These are phyloP conservation scores for Galeopsis tetrahit DNA, from an alignment of 257 asterid genomes.

Conservation along the genomic window DNA sequence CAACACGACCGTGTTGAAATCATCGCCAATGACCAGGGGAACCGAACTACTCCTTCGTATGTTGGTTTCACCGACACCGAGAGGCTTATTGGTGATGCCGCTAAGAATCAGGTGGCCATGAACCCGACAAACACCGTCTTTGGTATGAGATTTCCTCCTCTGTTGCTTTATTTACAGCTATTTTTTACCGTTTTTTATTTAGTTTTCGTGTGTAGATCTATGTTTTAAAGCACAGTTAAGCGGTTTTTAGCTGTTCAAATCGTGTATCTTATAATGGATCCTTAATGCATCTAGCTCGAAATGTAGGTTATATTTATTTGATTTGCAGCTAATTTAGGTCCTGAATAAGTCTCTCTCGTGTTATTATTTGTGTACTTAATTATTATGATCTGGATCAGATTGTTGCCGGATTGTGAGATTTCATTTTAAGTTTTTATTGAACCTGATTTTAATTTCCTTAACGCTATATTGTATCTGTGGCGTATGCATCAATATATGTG, in stretches of 20 bases:
- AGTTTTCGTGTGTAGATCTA: not conserved
- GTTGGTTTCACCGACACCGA: conserved; percentile 81
- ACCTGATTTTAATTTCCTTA: not conserved
- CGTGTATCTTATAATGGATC: not conserved
- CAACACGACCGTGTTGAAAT: conserved; percentile 92
- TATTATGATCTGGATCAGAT: not conserved
- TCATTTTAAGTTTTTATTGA: not conserved
- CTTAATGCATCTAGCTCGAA: not conserved
- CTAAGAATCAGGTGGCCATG: conserved; percentile 95
- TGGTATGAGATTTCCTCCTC: conserved; percentile 45
- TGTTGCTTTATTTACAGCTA: not conserved
- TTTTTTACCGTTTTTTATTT: not conserved
- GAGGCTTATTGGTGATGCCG: conserved; percentile 90
- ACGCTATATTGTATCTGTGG: not conserved
- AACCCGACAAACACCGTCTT: conserved; percentile 83
- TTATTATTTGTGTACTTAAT: not conserved
- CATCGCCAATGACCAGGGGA: conserved; percentile 90
- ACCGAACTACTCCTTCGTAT: conserved; percentile 84
- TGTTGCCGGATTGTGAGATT: not conserved
- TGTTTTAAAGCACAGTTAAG: too few relatives aligned
- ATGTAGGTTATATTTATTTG: not conserved
- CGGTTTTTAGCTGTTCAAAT: not conserved
- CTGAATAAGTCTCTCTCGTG: not conserved
- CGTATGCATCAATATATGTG: too few relatives aligned
- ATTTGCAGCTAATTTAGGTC: not conserved